Evolutionary conservation across 345 rosid genomes (phyloP), one percentile per base, ranked within the genome.

Genomic region (Corchorus olitorius): DNA sequence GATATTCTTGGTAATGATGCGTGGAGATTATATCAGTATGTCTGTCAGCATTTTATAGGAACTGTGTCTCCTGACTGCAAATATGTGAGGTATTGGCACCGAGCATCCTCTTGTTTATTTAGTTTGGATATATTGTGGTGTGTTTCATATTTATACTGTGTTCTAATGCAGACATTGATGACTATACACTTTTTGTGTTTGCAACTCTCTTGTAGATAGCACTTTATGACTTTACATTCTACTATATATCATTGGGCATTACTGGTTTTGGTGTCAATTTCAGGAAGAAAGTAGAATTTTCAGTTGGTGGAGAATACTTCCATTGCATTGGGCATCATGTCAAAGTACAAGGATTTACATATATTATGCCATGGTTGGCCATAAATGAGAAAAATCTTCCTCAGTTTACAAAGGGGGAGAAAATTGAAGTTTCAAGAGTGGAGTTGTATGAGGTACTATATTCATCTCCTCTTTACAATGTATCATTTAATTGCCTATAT

Each of bases 1-100:
- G 87, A 80, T 81, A 75, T 79, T 83, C 82, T 95, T 11, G 97
- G 90, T 52, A 86, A 85, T 19, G 99, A 95, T 90, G 89, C 96
- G 55, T 95, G 99, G 99, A 89, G 92, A 79, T 83, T 95, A 41
- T 95, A 93, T 80, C 94, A 88, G 84, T 95, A 91, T 79, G 88
- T 95, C 79, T 93, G 97, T 83, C 96, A 93, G 78, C 97, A 95
- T 86, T 95, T 95, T 84, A 75, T 95, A n/a, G 99, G 96, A 75
- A 89, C 93, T 9, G 82, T 95, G 58, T 95, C 99, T 80, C 90
- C 93, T 66, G 96, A 95, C 88, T 93, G 96, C 92, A 93, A 91
- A 82, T 95, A 83, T 80, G 54, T 79, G 65, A 93, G 98, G 99
- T 91, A 71, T 45, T 46, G 56, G 72, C 66, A 69, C 10, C 16